A percentile compares a stretch with the other conserved stretches of the same genome.
phyloP scores from a whole-genome alignment of 2,329 filamentous ascomycete species.

The Trichoderma asperellum region DNA sequence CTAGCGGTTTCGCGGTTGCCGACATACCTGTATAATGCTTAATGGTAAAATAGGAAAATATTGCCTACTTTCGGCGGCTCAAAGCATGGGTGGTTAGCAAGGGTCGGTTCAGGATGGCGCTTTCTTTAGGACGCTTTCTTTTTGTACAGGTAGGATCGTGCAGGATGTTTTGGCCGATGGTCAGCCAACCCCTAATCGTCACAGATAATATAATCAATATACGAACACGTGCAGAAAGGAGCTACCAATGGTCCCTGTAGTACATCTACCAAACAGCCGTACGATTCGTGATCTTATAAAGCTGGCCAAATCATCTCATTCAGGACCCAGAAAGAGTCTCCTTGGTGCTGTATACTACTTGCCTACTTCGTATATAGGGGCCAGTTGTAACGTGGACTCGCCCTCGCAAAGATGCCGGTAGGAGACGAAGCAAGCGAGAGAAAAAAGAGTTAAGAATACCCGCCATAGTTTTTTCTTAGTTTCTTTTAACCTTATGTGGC shows the following conservation, averaged over 20 bases:
- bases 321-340: neutral
- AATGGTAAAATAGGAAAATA: neutral
- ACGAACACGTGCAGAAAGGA: neutral
- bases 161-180: neutral
- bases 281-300: neutral
- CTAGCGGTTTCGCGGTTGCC: neutral
- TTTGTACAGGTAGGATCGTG: neutral
- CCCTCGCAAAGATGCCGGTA: no score
- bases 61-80: neutral
- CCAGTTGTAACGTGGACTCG: neutral
- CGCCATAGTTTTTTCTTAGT: neutral
- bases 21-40: neutral
- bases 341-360: neutral
- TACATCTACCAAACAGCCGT: neutral
- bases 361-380: neutral
- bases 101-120: neutral
- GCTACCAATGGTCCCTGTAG: neutral
- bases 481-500: constrained; percentile 8
- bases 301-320: neutral
- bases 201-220: neutral
- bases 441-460: neutral
- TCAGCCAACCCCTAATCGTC: neutral
- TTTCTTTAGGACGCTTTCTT: neutral
- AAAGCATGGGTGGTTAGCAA: neutral
- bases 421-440: neutral